Evolutionary conservation across 106 monocot species (phyloP), one percentile per base, ranked within the genome.

Genomic region (Acorus calamus): DNA sequence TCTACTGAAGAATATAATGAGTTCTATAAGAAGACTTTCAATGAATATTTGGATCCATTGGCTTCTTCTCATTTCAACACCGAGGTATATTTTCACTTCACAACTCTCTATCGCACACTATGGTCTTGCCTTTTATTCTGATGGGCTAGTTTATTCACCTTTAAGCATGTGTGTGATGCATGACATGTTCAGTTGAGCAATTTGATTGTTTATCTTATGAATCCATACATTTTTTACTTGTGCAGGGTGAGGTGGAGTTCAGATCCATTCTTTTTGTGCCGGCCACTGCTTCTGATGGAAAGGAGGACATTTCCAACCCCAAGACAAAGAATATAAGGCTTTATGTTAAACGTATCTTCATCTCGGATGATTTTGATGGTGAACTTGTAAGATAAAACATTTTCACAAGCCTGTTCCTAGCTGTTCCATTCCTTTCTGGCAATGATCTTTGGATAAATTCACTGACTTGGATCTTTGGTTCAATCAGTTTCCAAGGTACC

Each of bases 311-410:
- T 52, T 42, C 69, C 4, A 88, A 76, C 55, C 65, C 51, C 9
- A 99, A 99, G 78, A 99, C 98, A 3, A 99, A 92, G 71, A 99
- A 99, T 49, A 99, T 99, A 47, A 83, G 92, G 71, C 81, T 99
- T 42, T 99, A 86, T 77, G 98, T 92, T 10, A 99, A 99, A 63
- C 88, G 98, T 66, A 92, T 99, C 11, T 99, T 99, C 58, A 99
- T 99, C n/a, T 99, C 98, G 47, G 92, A 99, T 81, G 98, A 99
- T 62, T 99, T 99, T 68, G 98, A 99, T 69, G 98, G 92, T 11
- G 98, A 92, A 63, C 62, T 99, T 80, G 98, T 99, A 85, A 73
- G 74, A 8, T 10, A 1, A 4, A 44, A 47, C 5, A 46, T 56
- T 55, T 55, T 68, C 10, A 11, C 2, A 7, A 49, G 11, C 14